Base-by-base conservation (phyloP, 148 eudicot species). In the Polygonum aviculare region DNA sequence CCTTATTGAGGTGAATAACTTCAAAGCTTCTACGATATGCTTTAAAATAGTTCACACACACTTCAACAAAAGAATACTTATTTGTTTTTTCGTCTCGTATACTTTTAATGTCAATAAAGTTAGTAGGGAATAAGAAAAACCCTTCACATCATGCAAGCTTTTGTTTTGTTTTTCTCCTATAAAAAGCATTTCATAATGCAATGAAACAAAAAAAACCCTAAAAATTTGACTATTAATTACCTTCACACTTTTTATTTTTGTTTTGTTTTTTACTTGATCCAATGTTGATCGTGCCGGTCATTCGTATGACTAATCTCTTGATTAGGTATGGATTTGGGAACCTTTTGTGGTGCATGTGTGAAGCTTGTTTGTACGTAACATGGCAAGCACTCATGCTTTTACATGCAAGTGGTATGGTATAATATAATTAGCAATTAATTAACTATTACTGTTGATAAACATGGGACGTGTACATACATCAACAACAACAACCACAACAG, bases 321-420 rank as follows among this genome's bases (percentile, higher is more conserved):
- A 57, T 26, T 60, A 60, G 36, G 15, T 22, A 60, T 22, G 67
- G 67, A 60, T 60, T 60, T 60, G 67, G 35, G 67, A 60, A 22
- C 26, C 4, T 60, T 22, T 22, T 33, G 38, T 60, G 67, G 67
- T 33, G 70, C 70, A 63, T 63, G 70, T 63, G 70, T 63, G 39
- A 35, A 63, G 70, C 40, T 63, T 63, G 70, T 3, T 63, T 63
- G 70, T n/a, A n/a, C n/a, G n/a, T 63, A 63, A 63, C 70, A 63
- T 63, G 70, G 70, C 40, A 63, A 31, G 70, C 70, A 63, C 41
- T 40, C 40, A 63, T 63, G 39, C 18, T 33, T 59, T 63, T 63
- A 35, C 4, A 63, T 16, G 70, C 41, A 35, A 63, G 70, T 63
- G 18, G 70, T 63, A 63, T 1, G 31, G 31, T 26, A 26, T 26